Base-by-base conservation (phyloP, 192 early-diverging fungal species). In the Dissophora globulifera region DNA sequence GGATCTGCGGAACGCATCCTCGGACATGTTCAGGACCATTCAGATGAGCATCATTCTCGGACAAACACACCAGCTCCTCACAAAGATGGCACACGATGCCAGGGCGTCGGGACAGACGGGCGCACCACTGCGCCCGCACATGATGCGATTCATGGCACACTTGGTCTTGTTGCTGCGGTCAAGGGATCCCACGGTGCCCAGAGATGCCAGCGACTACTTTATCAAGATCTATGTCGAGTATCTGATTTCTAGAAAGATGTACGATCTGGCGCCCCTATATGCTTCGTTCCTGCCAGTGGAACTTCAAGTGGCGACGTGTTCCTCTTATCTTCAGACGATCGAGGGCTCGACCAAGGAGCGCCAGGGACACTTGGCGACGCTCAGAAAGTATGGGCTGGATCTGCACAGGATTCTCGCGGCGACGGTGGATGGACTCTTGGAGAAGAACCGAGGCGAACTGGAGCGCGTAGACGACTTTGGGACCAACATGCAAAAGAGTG, bases 141-240 rank as follows among this genome's bases (percentile, higher is more conserved):
- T 92, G 45, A 66, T 94, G 41, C 89, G 92, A 16, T 85, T 95
- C 54, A 68, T 92, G 41, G 83, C 87, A 1, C 92, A 94, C 55
- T 78, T 87, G 9, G 82, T 90, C 5, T 72, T 93, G n/a, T 70
- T 86, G 17, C 55, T 93, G n/a, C 87, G 85, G 7, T 78, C 80
- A 16, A 80, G 86, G n/a, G 83, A 83, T 5, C 78, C 84, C 26
- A 59, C 50, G 27, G 64, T 83, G 30, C 82, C 87, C 0, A 61
- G 49, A n/a, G 63, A 66, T 2, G 74, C 68, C 7, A 83, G 86
- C 16, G 81, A 88, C 60, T 68, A 33, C 20, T 79, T 88, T 23
- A 78, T 93, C 35, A 71, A 80, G 29, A 54, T 56, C 19, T 93
- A 89, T 57, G 81, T 89, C 41, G 82, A 76, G 22, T 60, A 55